phyloP scores from a whole-genome alignment of 1,284 basidiomycete species.

The Takashimella tepidaria region DNA sequence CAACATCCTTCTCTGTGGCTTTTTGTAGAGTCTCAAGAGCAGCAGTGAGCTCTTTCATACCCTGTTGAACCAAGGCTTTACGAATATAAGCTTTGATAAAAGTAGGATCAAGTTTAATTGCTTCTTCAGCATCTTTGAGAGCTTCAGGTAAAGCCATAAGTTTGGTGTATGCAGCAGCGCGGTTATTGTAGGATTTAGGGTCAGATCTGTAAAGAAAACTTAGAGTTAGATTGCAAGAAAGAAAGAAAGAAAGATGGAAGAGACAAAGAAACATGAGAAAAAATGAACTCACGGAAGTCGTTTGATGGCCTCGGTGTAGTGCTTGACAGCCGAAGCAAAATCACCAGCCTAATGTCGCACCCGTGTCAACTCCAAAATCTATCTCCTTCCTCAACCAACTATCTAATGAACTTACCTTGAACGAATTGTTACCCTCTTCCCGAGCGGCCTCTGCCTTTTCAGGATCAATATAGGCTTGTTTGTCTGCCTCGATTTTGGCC shows the following conservation, averaged over 20 bases:
- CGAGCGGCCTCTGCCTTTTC: constrained; percentile 76
- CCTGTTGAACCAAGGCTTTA: constrained; percentile 77
- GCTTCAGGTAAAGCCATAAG: constrained; percentile 90
- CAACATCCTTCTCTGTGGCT: constrained; percentile 68
- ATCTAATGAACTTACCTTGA: constrained; percentile 57
- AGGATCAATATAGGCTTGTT: constrained; percentile 83
- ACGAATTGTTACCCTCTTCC: constrained; percentile 85
- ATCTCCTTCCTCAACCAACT: too few species aligned
- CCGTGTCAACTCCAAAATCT: too few species aligned
- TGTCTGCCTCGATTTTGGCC: constrained; percentile 68
- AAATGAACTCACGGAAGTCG: constrained; percentile 71
- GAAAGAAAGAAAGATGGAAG: too few species aligned
- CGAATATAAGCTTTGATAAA: constrained; percentile 97
- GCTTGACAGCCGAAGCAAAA: constrained; percentile 86
- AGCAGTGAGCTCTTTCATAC: constrained; percentile 88
- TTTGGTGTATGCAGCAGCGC: constrained; percentile 94
- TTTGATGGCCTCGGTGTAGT: constrained; percentile 95
- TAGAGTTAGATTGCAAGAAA: too few species aligned
- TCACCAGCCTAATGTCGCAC: constrained; percentile 58
- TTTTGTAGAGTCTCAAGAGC: constrained; percentile 73
- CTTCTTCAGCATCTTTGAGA: constrained; percentile 89
- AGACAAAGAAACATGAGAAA: too few species aligned
- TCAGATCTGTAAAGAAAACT: constrained; percentile 55
- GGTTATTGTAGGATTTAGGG: constrained; percentile 92
- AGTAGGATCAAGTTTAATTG: constrained; percentile 83